phyloP scores from a whole-genome alignment of 345 rosid species.

The Hypericum perforatum region DNA sequence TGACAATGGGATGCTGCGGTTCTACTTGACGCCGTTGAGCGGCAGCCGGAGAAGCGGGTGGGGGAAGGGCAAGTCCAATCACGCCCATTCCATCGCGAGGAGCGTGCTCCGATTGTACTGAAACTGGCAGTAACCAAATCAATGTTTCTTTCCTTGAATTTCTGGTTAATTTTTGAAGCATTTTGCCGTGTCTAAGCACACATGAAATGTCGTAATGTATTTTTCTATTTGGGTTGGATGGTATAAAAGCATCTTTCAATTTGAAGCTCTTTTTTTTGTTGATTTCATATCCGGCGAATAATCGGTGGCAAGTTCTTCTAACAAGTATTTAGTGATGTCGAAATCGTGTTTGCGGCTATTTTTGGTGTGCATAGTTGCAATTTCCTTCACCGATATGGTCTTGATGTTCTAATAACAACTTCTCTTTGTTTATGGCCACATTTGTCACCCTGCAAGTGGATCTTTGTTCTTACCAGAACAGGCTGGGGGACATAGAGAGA shows the following conservation, averaged over 20 bases:
- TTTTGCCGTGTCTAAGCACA: conserved; percentile 37
- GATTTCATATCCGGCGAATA: no score
- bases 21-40: conserved; percentile 66
- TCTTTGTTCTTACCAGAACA: conserved; percentile 17
- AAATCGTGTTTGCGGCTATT: no score
- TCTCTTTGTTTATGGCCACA: no score
- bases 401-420: no score
- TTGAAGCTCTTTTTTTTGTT: no score
- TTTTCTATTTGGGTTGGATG: conserved; percentile 24
- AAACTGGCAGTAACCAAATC: conserved; percentile 13
- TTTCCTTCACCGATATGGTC: no score
- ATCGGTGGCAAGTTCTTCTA: no score
- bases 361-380: no score
- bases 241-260: conserved; percentile 1
- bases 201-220: conserved; percentile 30
- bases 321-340: no score
- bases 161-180: conserved; percentile 36
- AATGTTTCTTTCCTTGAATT: conserved; percentile 27
- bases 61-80: conserved; percentile 45
- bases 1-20: conserved; percentile 69
- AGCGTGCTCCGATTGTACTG: conserved; percentile 69
- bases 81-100: conserved; percentile 65
- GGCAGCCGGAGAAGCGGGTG: conserved; percentile 50
- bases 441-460: conserved; percentile 1
- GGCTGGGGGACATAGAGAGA: conserved; percentile 11